These are phyloP conservation scores for Pichia californica DNA, from an alignment of 805 yeast genomes.

Conservation along the genomic window DNA sequence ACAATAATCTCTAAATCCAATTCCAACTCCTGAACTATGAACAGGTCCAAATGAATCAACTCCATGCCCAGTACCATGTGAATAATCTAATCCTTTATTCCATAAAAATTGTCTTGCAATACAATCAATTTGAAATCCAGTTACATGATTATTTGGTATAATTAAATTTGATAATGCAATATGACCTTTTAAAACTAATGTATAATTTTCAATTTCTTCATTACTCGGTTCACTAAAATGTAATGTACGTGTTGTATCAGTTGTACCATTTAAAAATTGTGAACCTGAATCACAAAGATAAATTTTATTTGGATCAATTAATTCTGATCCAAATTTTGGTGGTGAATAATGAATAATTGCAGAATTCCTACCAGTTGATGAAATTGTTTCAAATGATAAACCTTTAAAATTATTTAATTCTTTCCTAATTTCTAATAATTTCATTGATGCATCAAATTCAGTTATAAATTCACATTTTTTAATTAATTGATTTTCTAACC, in stretches of 20 bases:
- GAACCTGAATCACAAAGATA: slow-evolving; percentile 56
- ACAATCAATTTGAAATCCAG: slow-evolving; percentile 49
- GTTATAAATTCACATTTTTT: slow-evolving; percentile 41
- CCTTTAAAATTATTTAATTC: slow-evolving; percentile 51
- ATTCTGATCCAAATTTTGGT: slow-evolving; percentile 32
- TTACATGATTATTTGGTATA: slow-evolving; percentile 46
- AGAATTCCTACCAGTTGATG: slow-evolving; percentile 71
- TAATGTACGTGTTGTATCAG: slow-evolving; percentile 57
- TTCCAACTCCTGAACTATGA: slow-evolving; percentile 61
- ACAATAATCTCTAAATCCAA: slow-evolving; percentile 47
- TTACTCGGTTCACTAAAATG: slow-evolving; percentile 44
- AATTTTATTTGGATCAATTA: slow-evolving; percentile 46
- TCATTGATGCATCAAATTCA: slow-evolving; percentile 61
- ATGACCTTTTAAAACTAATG: slow-evolving; percentile 54
- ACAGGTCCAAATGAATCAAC: slow-evolving; percentile 56
- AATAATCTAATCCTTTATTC: slow-evolving; percentile 51
- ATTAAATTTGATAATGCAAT: slow-evolving; percentile 41
- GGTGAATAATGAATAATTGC: slow-evolving; percentile 76
- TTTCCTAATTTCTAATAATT: slow-evolving; percentile 49
- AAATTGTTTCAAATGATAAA: slow-evolving; percentile 65
- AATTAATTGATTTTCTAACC: slow-evolving; percentile 48
- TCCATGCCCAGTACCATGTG: slow-evolving; percentile 64
- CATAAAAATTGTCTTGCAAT: slow-evolving; percentile 55
- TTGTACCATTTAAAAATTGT: slow-evolving; percentile 58
- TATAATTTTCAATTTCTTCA: slow-evolving; percentile 44